Conservation (phyloP, 2,329 filamentous ascomycete species). For the Tricladium varicosporioides region DNA sequence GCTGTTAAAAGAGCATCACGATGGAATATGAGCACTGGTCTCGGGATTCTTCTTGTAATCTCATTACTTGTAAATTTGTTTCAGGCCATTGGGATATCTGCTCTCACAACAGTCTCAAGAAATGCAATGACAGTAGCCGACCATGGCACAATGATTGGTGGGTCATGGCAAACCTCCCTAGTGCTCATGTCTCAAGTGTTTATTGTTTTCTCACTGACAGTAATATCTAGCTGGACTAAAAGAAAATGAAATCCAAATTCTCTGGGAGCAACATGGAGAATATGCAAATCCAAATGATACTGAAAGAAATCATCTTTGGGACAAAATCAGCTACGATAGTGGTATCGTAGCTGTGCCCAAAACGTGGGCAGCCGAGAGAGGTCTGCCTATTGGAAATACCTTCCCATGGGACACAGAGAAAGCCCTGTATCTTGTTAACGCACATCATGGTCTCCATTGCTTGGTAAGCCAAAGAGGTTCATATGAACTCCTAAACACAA, state of each 20-base stretch:
- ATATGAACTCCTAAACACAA: not conserved
- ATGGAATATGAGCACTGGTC: too few relatives aligned
- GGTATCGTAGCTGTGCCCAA: constrained; percentile 4
- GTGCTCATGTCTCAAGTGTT: too few relatives aligned
- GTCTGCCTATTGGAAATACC: not conserved
- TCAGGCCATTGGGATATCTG: too few relatives aligned
- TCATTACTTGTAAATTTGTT: too few relatives aligned
- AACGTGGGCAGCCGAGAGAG: not conserved
- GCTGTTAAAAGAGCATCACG: too few relatives aligned
- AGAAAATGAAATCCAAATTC: not conserved
- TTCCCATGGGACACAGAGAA: constrained; percentile 6
- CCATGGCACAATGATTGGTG: too few relatives aligned
- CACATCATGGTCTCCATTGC: constrained; percentile 5
- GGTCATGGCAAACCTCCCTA: too few relatives aligned
- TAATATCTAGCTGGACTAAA: not conserved
- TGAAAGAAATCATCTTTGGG: constrained; percentile 1
- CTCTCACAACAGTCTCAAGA: too few relatives aligned
- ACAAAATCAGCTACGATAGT: constrained; percentile 1
- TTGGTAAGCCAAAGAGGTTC: not conserved
- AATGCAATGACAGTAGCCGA: too few relatives aligned
- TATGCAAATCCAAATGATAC: not conserved
- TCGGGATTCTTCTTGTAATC: too few relatives aligned
- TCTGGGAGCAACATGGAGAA: not conserved
- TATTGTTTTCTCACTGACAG: too few relatives aligned
- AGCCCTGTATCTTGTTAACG: constrained; percentile 6